These are phyloP conservation scores for Melastoma candidum DNA, from an alignment of 441 rosid genomes.

Conservation along the genomic window DNA sequence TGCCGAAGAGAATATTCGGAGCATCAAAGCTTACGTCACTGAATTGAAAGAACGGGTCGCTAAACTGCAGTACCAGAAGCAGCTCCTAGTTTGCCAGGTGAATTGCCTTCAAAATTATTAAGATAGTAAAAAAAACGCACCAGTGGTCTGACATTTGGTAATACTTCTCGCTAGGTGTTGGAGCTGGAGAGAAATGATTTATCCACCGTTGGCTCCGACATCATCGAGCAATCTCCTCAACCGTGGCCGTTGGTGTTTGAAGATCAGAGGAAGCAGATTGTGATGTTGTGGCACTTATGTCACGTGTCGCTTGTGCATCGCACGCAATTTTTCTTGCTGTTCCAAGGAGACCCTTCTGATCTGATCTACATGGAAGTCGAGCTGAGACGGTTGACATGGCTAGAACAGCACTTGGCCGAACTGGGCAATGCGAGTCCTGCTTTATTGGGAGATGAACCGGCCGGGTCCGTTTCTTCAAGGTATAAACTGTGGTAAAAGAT, in stretches of 20 bases:
- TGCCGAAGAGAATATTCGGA: constrained; percentile 80
- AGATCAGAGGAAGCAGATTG: constrained; percentile 72
- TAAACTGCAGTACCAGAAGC: constrained; percentile 91
- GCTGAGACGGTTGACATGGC: constrained; percentile 72
- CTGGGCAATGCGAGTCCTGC: constrained; percentile 96
- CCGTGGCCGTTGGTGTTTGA: constrained; percentile 66
- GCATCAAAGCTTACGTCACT: constrained; percentile 73
- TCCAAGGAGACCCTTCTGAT: constrained; percentile 72
- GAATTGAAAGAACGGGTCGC: constrained; percentile 91
- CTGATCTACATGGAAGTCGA: constrained; percentile 95
- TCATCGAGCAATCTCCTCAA: constrained; percentile 39
- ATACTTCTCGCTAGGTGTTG: constrained; percentile 37
- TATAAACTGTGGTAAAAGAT: constrained; percentile 10
- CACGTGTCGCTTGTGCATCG: constrained; percentile 78
- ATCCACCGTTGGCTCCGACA: constrained; percentile 24
- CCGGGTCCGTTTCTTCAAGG: constrained; percentile 79
- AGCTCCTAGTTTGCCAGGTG: constrained; percentile 95
- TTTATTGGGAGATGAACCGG: constrained; percentile 78
- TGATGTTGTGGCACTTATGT: constrained; percentile 95
- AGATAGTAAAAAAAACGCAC: too few species aligned
- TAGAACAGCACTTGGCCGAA: constrained; percentile 86
- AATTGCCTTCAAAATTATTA: constrained; percentile 1
- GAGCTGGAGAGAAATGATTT: constrained; percentile 65
- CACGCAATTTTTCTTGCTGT: constrained; percentile 73
- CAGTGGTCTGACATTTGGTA: too few species aligned